Conservation (phyloP, 257 asterid genomes). For the Ilex aquifolium region DNA sequence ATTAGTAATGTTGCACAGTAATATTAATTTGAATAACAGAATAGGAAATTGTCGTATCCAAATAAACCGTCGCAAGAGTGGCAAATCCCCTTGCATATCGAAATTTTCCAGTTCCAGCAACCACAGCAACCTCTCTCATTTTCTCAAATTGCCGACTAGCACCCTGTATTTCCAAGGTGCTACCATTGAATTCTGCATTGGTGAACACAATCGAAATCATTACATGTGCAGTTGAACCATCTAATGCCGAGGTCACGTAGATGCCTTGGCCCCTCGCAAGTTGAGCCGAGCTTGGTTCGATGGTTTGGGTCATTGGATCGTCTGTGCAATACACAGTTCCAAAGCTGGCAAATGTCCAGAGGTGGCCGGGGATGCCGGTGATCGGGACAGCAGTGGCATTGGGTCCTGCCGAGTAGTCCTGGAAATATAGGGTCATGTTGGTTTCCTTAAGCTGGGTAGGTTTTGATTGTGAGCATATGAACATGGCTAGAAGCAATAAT, state of each 20-base stretch:
- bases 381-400: conserved; percentile 41
- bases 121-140: conserved; percentile 52
- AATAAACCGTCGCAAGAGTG: conserved; percentile 43
- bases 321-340: conserved; percentile 47
- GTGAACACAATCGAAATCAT: conserved; percentile 45
- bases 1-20: conserved; percentile 29
- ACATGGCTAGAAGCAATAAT: conserved; percentile 11
- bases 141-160: conserved; percentile 41
- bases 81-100: conserved; percentile 49
- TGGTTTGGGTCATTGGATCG: conserved; percentile 32
- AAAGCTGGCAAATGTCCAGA: conserved; percentile 28
- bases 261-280: conserved; percentile 43
- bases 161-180: conserved; percentile 50
- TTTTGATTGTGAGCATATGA: conserved; percentile 10
- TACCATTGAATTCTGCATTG: conserved; percentile 22
- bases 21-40: conserved; percentile 36
- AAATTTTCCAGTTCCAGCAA: conserved; percentile 55
- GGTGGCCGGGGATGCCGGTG: conserved; percentile 20
- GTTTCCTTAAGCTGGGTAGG: conserved; percentile 27
- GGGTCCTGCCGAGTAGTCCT: conserved; percentile 42
- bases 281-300: conserved; percentile 26
- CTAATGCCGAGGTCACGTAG: conserved; percentile 46
- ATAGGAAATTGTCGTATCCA: conserved; percentile 16
- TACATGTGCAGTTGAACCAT: conserved; percentile 42
- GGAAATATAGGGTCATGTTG: conserved; percentile 34